Percentiles rank a stretch among this genome's conserved stretches.
Evolutionary conservation across 257 asterid species (phyloP).

Genomic region (Prunella vulgaris): DNA sequence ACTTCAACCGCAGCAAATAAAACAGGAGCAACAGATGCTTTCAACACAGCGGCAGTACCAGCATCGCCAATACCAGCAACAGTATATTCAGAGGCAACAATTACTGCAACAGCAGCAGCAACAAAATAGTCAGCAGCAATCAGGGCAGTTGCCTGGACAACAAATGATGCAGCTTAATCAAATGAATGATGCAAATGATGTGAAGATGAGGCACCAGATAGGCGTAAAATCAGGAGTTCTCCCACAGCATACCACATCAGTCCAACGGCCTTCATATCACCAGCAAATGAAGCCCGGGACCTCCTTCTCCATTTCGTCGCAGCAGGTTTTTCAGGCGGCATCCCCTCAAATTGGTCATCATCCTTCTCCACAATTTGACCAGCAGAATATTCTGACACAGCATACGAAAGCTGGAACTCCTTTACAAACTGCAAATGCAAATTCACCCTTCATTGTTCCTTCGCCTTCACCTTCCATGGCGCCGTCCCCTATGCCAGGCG

Average conservation of each 20-base stretch:
- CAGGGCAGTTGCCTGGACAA: conserved; percentile 52
- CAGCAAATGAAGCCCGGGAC: conserved; percentile 65
- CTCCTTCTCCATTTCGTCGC: conserved; percentile 62
- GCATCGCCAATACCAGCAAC: conserved; percentile 57
- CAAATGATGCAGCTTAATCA: conserved; percentile 67
- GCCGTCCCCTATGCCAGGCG: conserved; percentile 89
- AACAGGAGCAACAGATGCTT: conserved; percentile 76
- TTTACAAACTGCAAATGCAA: conserved; percentile 67
- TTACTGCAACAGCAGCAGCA: conserved; percentile 56
- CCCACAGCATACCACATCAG: conserved; percentile 55
- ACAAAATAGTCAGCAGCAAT: conserved; percentile 58
- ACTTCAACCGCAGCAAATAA: conserved; percentile 70
- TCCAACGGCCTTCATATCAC: conserved; percentile 67
- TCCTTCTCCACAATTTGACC: conserved; percentile 85
- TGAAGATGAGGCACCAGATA: conserved; percentile 83
- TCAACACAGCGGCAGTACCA: conserved; percentile 68
- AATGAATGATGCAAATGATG: conserved; percentile 63
- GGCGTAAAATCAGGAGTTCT: conserved; percentile 65
- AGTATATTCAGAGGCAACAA: conserved; percentile 52
- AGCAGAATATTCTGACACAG: conserved; percentile 58
- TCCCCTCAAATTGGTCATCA: conserved; percentile 83
- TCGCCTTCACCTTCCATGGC: conserved; percentile 93
- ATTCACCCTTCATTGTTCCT: conserved; percentile 77
- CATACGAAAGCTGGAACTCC: conserved; percentile 78
- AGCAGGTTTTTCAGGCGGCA: conserved; percentile 66